Evolutionary conservation across 2,329 filamentous ascomycete species (phyloP).

Genomic region (Phoma sp.): DNA sequence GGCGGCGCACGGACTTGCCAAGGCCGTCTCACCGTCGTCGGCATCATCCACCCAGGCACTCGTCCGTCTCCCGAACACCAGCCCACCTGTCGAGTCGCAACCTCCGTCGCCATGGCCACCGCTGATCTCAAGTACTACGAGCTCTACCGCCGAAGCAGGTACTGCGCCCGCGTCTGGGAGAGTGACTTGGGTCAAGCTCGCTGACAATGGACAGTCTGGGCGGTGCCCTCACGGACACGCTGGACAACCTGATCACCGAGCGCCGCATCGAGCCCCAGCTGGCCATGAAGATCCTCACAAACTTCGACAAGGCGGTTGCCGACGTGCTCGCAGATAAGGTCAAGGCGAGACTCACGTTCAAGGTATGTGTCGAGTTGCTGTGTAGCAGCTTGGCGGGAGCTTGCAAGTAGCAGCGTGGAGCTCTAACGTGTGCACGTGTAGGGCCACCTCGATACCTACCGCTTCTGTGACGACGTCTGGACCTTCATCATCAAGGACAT

Average conservation of each 20-base stretch:
- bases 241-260: constrained; percentile 94
- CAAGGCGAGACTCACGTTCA: constrained; percentile 89
- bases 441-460: constrained; percentile 97
- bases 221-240: constrained; percentile 89
- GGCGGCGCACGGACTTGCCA: constrained; percentile 6
- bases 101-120: constrained; percentile 37
- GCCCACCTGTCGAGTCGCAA: constrained; percentile 18
- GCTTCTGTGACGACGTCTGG: constrained; percentile 99
- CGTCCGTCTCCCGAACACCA: constrained; percentile 20
- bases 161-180: constrained; percentile 45
- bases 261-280: constrained; percentile 96
- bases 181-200: constrained; percentile 12
- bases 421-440: constrained; percentile 49
- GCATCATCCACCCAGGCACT: constrained; percentile 20
- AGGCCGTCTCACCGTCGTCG: constrained; percentile 24
- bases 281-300: constrained; percentile 95
- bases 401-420: constrained; percentile 1
- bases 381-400: not conserved
- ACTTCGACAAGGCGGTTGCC: constrained; percentile 93
- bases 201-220: constrained; percentile 73
- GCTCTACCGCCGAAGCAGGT: constrained; percentile 98
- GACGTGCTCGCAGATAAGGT: constrained; percentile 88
- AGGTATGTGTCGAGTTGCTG: constrained; percentile 63
- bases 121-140: constrained; percentile 74
- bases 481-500: constrained; percentile 99